Conservation (phyloP, 441 rosid species). For the Eutrema salsugineum region DNA sequence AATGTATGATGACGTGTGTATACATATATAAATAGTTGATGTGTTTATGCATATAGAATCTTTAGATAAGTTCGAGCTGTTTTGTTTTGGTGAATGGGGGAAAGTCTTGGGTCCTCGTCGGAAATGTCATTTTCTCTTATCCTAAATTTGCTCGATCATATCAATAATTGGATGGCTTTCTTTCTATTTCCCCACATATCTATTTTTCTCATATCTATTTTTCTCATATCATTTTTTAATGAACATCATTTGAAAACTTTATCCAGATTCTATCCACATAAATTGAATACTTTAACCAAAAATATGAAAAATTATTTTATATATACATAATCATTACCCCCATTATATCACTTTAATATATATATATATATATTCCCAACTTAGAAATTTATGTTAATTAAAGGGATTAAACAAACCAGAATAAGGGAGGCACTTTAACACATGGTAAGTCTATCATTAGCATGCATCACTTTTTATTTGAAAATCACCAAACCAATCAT, state of each 20-base stretch:
- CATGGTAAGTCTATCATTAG: not conserved
- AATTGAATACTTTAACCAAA: not conserved
- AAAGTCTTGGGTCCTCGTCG: conserved; percentile 14
- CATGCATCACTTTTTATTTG: not conserved
- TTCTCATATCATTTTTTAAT: not conserved
- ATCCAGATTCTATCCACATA: conserved; percentile 18
- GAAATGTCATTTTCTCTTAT: conserved; percentile 25
- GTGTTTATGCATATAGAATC: not conserved
- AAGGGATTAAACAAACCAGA: too few species aligned
- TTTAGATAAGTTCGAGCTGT: conserved; percentile 26
- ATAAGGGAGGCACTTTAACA: too few species aligned
- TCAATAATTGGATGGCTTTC: conserved; percentile 23
- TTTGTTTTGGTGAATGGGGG: conserved; percentile 12
- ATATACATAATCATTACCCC: not conserved
- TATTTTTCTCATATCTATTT: not conserved
- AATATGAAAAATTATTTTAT: not conserved
- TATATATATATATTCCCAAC: not conserved
- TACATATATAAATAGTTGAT: not conserved
- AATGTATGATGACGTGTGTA: conserved; percentile 16
- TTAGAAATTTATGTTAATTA: too few species aligned
- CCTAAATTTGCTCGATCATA: conserved; percentile 16
- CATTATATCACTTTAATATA: not conserved
- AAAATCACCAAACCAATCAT: not conserved
- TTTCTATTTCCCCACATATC: conserved; percentile 5
- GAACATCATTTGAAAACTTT: not conserved